These are phyloP conservation scores for Berkeleyomyces basicola DNA, from an alignment of 2,329 filamentous ascomycete genomes.

Conservation along the genomic window DNA sequence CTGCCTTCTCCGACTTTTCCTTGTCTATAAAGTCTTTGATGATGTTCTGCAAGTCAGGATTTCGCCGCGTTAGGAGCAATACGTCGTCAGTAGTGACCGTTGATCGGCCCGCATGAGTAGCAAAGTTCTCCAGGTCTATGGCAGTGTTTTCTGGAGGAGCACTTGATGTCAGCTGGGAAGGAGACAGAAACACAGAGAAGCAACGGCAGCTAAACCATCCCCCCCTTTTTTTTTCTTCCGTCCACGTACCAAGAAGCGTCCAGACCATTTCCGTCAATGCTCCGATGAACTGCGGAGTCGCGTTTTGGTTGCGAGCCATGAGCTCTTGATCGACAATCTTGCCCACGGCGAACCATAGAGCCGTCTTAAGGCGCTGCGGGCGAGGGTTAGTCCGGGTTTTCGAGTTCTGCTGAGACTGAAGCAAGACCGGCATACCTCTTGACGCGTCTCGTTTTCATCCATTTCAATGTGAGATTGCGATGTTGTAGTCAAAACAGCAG, in stretches of 20 bases:
- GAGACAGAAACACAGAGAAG: not conserved
- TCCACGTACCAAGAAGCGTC: conserved; percentile 57
- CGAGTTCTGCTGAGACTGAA: not conserved
- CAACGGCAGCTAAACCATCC: not conserved
- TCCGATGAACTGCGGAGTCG: conserved; percentile 81
- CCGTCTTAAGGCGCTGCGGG: conserved; percentile 59
- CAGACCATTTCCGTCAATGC: conserved; percentile 75
- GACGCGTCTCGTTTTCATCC: conserved; percentile 11
- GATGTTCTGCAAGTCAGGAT: conserved; percentile 66
- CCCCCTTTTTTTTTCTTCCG: not conserved
- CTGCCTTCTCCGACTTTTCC: conserved; percentile 29
- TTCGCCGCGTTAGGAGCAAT: conserved; percentile 68
- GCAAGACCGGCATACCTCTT: conserved; percentile 4
- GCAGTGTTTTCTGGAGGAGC: conserved; percentile 33
- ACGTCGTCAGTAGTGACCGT: conserved; percentile 79
- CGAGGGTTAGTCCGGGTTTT: not conserved
- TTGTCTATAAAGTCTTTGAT: conserved; percentile 52
- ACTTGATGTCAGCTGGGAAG: not conserved
- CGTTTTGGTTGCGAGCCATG: conserved; percentile 46
- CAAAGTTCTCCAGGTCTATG: conserved; percentile 38
- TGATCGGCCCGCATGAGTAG: conserved; percentile 61
- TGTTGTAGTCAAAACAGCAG: not conserved
- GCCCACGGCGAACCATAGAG: conserved; percentile 69
- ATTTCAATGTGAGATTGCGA: not conserved
- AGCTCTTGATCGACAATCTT: conserved; percentile 81